These are phyloP conservation scores for Trametes punicea DNA, from an alignment of 768 basidiomycete genomes.

Conservation along the genomic window DNA sequence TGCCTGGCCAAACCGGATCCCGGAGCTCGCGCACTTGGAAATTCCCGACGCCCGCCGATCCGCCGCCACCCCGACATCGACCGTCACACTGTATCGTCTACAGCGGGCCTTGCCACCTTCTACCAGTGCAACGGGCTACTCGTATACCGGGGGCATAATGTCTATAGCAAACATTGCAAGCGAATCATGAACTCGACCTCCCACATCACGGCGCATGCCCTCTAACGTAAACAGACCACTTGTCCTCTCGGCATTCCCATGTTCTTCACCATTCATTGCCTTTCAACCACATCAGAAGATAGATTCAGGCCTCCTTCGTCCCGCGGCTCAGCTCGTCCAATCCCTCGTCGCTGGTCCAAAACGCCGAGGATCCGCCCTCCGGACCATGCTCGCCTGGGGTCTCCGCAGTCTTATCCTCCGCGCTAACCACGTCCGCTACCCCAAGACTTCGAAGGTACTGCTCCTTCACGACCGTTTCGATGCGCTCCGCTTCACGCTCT, in stretches of 20 bases:
- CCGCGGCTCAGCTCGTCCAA: slow-evolving; percentile 65
- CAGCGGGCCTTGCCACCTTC: not conserved
- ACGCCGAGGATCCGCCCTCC: slow-evolving; percentile 35
- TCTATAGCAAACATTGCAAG: not conserved
- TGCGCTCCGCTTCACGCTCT: slow-evolving; percentile 50
- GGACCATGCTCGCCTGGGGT: slow-evolving; percentile 17
- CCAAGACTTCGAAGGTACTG: slow-evolving; percentile 36
- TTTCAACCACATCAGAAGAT: not conserved
- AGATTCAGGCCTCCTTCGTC: slow-evolving; percentile 46
- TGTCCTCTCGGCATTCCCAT: not conserved
- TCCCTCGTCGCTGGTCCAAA: slow-evolving; percentile 76
- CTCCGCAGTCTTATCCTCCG: slow-evolving; percentile 21
- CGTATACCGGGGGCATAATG: not conserved
- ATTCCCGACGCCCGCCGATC: slow-evolving; percentile 14
- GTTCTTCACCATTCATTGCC: not conserved
- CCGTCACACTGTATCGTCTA: not conserved
- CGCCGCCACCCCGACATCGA: not conserved
- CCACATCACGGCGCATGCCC: not conserved
- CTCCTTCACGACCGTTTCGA: slow-evolving; percentile 53
- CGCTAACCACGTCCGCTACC: slow-evolving; percentile 25
- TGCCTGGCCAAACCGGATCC: not conserved
- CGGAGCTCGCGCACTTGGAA: slow-evolving; percentile 6
- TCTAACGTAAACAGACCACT: not conserved
- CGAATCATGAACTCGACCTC: not conserved
- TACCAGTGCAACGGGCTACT: not conserved